phyloP scores from a whole-genome alignment of 108 stramenopile genomes.

The Schizochytrium sp. region DNA sequence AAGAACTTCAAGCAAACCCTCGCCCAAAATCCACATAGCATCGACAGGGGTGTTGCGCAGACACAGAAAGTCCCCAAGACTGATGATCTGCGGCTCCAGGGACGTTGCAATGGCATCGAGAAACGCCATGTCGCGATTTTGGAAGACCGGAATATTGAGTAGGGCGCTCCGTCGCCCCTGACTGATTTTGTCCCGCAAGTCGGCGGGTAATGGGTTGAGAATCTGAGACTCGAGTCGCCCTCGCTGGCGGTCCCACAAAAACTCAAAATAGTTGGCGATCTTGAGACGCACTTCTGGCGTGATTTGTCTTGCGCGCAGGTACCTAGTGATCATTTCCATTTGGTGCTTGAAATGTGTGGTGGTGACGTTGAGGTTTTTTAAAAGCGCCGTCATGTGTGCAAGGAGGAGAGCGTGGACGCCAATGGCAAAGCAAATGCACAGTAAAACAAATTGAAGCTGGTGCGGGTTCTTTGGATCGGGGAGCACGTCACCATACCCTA shows the following conservation, averaged over 20 bases:
- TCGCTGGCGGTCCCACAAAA: background rate
- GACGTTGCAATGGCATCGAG: background rate
- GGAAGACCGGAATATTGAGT: background rate
- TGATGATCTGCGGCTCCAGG: background rate
- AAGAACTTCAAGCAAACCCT: background rate
- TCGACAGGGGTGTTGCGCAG: background rate
- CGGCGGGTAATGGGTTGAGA: background rate
- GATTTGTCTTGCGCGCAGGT: background rate
- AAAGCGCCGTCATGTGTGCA: background rate
- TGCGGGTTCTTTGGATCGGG: background rate
- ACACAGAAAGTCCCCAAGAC: background rate
- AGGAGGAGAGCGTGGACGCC: background rate
- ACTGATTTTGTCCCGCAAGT: background rate
- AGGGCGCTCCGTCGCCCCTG: background rate
- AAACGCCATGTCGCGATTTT: background rate
- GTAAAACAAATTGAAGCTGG: background rate
- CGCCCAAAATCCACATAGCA: background rate
- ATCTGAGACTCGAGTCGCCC: background rate
- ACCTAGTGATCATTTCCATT: background rate
- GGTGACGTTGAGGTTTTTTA: background rate
- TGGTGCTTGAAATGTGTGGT: background rate
- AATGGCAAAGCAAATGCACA: background rate
- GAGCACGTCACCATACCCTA: background rate
- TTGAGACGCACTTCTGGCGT: background rate
- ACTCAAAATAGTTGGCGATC: background rate